Percentiles rank a stretch among this genome's conserved stretches.
phyloP scores from a whole-genome alignment of 805 yeast species.

The Yarrowia deformans region DNA sequence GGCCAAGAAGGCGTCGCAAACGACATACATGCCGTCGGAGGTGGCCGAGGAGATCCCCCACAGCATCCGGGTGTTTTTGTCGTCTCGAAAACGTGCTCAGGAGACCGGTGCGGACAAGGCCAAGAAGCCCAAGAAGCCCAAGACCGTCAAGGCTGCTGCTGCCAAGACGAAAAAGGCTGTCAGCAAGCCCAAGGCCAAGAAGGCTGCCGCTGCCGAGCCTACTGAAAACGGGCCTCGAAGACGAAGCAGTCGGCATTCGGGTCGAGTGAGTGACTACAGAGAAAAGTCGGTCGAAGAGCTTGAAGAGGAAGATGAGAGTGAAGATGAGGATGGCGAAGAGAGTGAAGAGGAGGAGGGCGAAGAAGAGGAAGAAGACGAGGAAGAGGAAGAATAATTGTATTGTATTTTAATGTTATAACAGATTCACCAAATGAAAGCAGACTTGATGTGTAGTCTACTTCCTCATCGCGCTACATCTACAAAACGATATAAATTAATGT shows the following conservation, averaged over 20 bases:
- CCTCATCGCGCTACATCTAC: neutral
- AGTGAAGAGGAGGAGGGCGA: constrained; percentile 43
- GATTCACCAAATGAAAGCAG: neutral
- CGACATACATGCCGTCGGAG: constrained; percentile 62
- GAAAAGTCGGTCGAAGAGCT: constrained; percentile 42
- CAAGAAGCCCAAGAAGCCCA: constrained; percentile 43
- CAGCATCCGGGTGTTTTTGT: constrained; percentile 30
- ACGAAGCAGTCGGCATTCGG: constrained; percentile 44
- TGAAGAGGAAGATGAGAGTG: constrained; percentile 43
- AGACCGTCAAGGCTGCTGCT: constrained; percentile 33
- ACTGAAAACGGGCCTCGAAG: constrained; percentile 41
- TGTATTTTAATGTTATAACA: neutral
- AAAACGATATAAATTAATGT: constrained; percentile 32
- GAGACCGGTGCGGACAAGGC: neutral
- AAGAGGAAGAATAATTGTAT: constrained; percentile 36
- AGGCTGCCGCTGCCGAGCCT: constrained; percentile 34
- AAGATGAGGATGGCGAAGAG: constrained; percentile 41
- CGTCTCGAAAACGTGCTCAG: constrained; percentile 20
- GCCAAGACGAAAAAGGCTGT: constrained; percentile 39
- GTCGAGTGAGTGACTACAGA: constrained; percentile 39
- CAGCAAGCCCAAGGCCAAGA: constrained; percentile 6
- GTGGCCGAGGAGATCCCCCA: constrained; percentile 47
- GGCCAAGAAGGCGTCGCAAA: constrained; percentile 64
- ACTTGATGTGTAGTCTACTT: neutral
- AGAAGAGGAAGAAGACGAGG: constrained; percentile 40